Evolutionary conservation across 1,284 basidiomycete genomes (phyloP), one percentile per base, ranked within the genome.

Genomic region (Irpex rosettiformis): DNA sequence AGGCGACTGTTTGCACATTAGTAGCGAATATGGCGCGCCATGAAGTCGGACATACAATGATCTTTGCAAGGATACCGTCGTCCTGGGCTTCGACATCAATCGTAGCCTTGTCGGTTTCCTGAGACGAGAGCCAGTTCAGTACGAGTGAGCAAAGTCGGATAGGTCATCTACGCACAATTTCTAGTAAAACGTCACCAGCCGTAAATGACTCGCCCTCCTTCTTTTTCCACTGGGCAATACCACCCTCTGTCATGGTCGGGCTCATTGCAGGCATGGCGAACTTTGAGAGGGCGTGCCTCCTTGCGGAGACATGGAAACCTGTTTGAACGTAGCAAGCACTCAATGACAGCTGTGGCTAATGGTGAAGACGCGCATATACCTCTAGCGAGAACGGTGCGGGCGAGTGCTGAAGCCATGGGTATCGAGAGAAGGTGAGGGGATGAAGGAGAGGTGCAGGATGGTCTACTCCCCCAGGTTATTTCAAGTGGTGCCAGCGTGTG

Each of bases 211-310:
- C 95, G 60, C 97, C 97, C 75, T 97, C 94, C 75, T 92, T 89
- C 80, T 94, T 92, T 83, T 98, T 98, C 97, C 97, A 99, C 48
- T 82, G 81, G 54, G 96, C 92, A 73, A 99, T 97, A 66, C 96
- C 97, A 66, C 97, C 97, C 79, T 98, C 96, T 10, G 94, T 96
- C 96, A 99, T 99, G 62, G 96, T 99, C 54, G 96, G 96, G 65
- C 94, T 97, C 97, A 99, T 99, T 68, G 95, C 96, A 60, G 96
- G 96, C 96, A 99, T 98, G 66, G 89, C 81, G 80, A 99, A 97
- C 75, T 89, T 93, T 66, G 88, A 81, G 64, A 98, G 85, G 52
- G 90, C 95, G 76, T 84, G 78, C 66, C 88, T 79, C 62, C 86
- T 83, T 60, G 88, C 82, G 53, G 95, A 94, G 66, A 84, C 81